Base-by-base conservation (phyloP, 768 basidiomycete species). In the Trametes villosa region DNA sequence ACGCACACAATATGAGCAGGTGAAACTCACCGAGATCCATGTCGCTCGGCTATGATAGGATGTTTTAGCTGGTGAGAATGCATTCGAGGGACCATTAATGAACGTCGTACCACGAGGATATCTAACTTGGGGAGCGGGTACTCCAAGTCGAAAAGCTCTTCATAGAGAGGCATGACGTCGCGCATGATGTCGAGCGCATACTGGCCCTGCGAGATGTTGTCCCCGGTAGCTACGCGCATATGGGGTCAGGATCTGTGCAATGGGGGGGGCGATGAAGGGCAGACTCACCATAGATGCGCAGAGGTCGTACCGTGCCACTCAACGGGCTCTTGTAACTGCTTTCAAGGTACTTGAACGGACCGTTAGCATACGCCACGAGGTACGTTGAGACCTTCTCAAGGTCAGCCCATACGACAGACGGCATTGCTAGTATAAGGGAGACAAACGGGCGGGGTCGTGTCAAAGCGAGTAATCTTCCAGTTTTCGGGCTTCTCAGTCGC, bases 51-150 rank as follows among this genome's bases (percentile, higher is more conserved):
- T 68, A n/a, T 34, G 3, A 44, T 59, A 40, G 48, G 42, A 49
- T 7, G 9, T 11, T 29, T 0, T 24, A n/a, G n/a, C n/a, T n/a
- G n/a, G n/a, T n/a, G n/a, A n/a, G n/a, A n/a, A n/a, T n/a, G n/a
- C n/a, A n/a, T n/a, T n/a, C n/a, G n/a, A n/a, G 9, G 2, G 9
- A 11, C 13, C 2, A 0, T 12, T 8, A 7, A 4, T 1, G n/a
- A 22, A 74, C n/a, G n/a, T n/a, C 86, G 27, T 22, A 75, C 86
- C 60, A 95, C 92, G 13, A 98, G 81, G 2, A 96, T 96, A 70
- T 98, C 96, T 45, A 98, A 82, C 79, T 98, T 98, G 4, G 95
- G 93, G 24, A 98, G 81, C 20, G 96, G 94, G 72, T 89, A 98
- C 61, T 90, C 90, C 65, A 98, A 87, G 65, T 95, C 88, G 70